Percentiles rank a stretch among this genome's conserved stretches.
phyloP scores from a whole-genome alignment of 2,329 filamentous ascomycete species.

The Lachnellula willkommii region DNA sequence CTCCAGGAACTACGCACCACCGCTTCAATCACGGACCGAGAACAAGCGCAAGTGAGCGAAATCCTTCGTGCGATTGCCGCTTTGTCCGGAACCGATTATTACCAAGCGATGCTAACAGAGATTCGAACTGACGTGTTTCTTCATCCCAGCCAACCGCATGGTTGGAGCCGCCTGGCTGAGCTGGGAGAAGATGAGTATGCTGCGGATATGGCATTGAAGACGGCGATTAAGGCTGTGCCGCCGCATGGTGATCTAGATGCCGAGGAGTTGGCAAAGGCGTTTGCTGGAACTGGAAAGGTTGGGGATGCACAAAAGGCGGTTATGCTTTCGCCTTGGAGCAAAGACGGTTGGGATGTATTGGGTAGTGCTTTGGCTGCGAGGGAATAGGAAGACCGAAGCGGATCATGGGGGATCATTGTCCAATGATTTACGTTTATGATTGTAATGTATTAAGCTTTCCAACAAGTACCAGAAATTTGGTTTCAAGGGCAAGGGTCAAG shows the following conservation, averaged over 20 bases:
- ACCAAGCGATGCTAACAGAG: slow-evolving; percentile 54
- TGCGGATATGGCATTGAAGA: slow-evolving; percentile 76
- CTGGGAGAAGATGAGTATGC: slow-evolving; percentile 45
- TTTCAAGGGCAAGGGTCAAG: no score
- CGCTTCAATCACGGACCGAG: slow-evolving; percentile 54
- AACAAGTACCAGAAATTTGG: no score
- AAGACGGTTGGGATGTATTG: slow-evolving; percentile 26
- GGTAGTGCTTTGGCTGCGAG: slow-evolving; percentile 4
- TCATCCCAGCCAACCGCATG: slow-evolving; percentile 69
- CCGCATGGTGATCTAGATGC: slow-evolving; percentile 65
- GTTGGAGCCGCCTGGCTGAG: slow-evolving; percentile 72
- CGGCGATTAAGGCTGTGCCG: slow-evolving; percentile 69
- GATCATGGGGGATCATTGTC: no score
- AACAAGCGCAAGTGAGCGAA: slow-evolving; percentile 66
- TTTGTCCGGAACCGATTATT: slow-evolving; percentile 44
- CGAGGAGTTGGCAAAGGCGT: slow-evolving; percentile 65
- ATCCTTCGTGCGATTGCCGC: slow-evolving; percentile 70
- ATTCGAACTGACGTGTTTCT: slow-evolving; percentile 75
- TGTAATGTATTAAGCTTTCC: no score
- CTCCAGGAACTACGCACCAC: slow-evolving; percentile 67
- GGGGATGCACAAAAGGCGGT: slow-evolving; percentile 73
- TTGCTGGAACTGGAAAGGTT: slow-evolving; percentile 65
- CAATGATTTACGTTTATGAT: no score
- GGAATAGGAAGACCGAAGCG: no score
- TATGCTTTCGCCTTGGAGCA: slow-evolving; percentile 73